Base-by-base conservation (phyloP, 129 eudicot species). In the Ambrosia artemisiifolia region DNA sequence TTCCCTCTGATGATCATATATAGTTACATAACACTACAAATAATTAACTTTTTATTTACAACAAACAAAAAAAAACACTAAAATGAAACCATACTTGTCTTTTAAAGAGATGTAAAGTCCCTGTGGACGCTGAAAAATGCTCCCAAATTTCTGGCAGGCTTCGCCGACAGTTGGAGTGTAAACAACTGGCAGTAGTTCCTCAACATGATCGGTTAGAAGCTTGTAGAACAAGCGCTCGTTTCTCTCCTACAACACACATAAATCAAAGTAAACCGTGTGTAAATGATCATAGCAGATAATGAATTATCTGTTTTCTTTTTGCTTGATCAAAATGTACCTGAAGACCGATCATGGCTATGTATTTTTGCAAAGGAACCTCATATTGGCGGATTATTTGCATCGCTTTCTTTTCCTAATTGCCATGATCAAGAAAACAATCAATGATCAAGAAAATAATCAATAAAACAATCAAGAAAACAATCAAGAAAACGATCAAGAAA, bases 121-220 rank as follows among this genome's bases (percentile, higher is more conserved):
- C 74, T 92, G 98, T 11, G 96, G 98, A 50, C 91, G 98, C 30
- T 87, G 87, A 56, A 87, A 92, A 77, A 92, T 89, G 84, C 94
- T 86, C 18, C 96, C 96, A 28, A 87, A 92, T 80, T 92, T 87
- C 83, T 92, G 98, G 85, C 98, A 92, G 34, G 98, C 98, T 82
- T 92, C 98, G 51, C 98, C 98, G 28, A 92, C 96, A 3, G 83
- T 78, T 43, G 98, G 98, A 75, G 98, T 87, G 78, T 92, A 92
- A 55, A 92, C 96, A 47, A 88, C 68, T 0, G 98, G 98, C 44
- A 92, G 94, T 17, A 92, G 73, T 48, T 92, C 98, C 83, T 92
- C 98, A 18, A 92, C 98, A 65, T 92, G 74, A 61, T 92, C 98
- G 11, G 88, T 84, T 3, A 92, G 85, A 77, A 92, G 89, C 80